Evolutionary conservation across 2,329 filamentous ascomycete species (phyloP).

Genomic region (Xylariaceae sp.): DNA sequence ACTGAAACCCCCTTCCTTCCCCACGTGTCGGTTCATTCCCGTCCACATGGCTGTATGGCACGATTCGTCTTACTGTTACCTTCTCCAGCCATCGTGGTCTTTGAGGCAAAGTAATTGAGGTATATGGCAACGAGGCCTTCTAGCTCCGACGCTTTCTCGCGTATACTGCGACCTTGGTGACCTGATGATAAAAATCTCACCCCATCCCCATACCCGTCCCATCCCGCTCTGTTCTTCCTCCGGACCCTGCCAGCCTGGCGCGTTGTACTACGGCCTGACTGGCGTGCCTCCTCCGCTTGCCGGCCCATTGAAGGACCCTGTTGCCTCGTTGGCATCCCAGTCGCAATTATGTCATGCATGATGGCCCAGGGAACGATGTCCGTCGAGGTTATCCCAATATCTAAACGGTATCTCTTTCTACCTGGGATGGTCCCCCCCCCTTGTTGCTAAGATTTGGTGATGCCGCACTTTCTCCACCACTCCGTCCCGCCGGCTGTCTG

Average conservation of each 20-base stretch:
- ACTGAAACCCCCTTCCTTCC: background rate
- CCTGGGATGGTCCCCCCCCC: constrained; percentile 7
- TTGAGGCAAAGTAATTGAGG: too few species aligned
- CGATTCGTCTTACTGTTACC: too few species aligned
- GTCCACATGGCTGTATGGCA: too few species aligned
- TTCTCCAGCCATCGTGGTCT: too few species aligned
- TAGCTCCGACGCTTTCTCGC: too few species aligned
- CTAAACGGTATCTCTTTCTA: constrained; percentile 1
- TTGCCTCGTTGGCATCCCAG: constrained; percentile 16
- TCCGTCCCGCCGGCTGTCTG: constrained; percentile 14
- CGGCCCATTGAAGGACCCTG: constrained; percentile 11
- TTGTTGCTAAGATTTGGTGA: constrained; percentile 16
- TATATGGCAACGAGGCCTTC: too few species aligned
- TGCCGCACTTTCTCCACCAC: constrained; percentile 20
- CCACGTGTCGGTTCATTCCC: background rate
- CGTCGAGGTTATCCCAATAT: constrained; percentile 16
- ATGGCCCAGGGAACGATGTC: constrained; percentile 30
- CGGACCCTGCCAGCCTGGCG: constrained; percentile 15
- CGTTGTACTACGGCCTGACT: background rate
- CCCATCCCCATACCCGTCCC: constrained; percentile 3
- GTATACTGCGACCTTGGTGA: too few species aligned
- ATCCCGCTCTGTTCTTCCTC: constrained; percentile 11
- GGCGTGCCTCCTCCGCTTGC: constrained; percentile 9
- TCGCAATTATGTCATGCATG: constrained; percentile 43
- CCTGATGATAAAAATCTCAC: background rate